Base-by-base conservation (phyloP, 192 early-diverging fungal genomes). In the Backusella tarrabulga region DNA sequence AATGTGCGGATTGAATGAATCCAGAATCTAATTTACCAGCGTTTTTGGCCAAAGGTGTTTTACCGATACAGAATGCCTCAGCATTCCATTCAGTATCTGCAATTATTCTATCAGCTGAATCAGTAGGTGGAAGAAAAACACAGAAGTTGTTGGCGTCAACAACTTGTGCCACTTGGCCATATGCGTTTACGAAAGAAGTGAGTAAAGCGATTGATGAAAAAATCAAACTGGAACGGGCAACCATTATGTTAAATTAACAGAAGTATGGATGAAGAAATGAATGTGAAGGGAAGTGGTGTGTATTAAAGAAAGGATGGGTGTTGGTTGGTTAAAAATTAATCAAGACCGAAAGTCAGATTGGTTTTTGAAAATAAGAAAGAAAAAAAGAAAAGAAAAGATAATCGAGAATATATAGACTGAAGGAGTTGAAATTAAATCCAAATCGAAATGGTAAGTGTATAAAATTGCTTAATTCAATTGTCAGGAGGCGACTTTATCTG, bases 1-100 rank as follows among this genome's bases (percentile, higher is more conserved):
- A 87, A 66, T 86, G 79, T 35, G 83, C 85, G 0, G 85, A 84
- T 46, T 81, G 73, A 67, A 89, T 86, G 42, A 89, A 85, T 4
- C 85, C 87, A 1, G 26, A n/a, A 11, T 84, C 80, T 36, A 89
- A 81, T n/a, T 73, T 76, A 17, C 72, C 75, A 38, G 88, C 83
- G 34, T 69, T 75, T 38, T 78, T 72, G 32, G 84, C 85, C 36
- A 77, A 23, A 6, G 84, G 54, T 23, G 77, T 74, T 5, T 40
- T 46, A 19, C 76, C 74, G 23, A 81, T 83, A 74, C 88, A 89
- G 67, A 85, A 89, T 23, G 86, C 80, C 0, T 85, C 44, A 35
- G 80, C 85, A 23, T 78, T 40, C 46, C 80, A 78, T 69, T 89
- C 88, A 50, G 75, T 88, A 3, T 74, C 74, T 11, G 83, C 71